Evolutionary conservation across 179 eudicot genomes (phyloP), one percentile per base, ranked within the genome.

Genomic region (Beta corolliflora): DNA sequence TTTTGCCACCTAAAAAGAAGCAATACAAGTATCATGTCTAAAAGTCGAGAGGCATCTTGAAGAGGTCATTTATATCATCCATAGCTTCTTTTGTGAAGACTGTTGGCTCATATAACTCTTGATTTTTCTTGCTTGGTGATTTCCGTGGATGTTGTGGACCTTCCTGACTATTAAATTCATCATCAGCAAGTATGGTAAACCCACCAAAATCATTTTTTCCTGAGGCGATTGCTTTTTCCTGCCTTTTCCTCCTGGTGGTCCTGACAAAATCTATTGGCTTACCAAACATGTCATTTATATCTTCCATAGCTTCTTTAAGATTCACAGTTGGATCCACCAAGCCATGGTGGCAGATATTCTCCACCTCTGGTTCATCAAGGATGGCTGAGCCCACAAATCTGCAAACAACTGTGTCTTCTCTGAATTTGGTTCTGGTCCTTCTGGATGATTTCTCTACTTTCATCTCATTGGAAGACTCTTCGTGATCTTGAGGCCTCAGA

Each of bases 261-360:
- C 98, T 89, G 48, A 86, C 90, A 84, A 90, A 94, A 86, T 96
- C 97, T 83, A 96, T 94, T 36, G 99, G 99, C 85, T 94, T 91
- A 71, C 99, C 99, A 77, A 94, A 94, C 99, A 94, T 94, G 84
- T 85, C 89, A 73, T 96, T 96, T 54, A 94, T 94, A 80, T 96
- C 97, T 83, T 92, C 89, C 97, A 94, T 94, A 46, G 97, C 98
- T 89, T 94, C 93, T 90, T 92, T 93, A 72, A 92, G 83, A 80
- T 93, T 95, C 21, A 95, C 71, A 10, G 98, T 95, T 25, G 98
- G 98, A 21, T 95, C 98, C 61, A 95, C 93, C 66, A 95, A 88
- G 52, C 98, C 98, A 86, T 94, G 98, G 81, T 95, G 98, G 80
- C 98, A 95, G 79, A 89, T 94, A 81, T 95, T 94, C 82, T 95